A percentile compares a stretch with the other conserved stretches of the same genome.
phyloP scores from a whole-genome alignment of 495 filamentous ascomycete genomes.

The Penicillium psychrofluorescens region DNA sequence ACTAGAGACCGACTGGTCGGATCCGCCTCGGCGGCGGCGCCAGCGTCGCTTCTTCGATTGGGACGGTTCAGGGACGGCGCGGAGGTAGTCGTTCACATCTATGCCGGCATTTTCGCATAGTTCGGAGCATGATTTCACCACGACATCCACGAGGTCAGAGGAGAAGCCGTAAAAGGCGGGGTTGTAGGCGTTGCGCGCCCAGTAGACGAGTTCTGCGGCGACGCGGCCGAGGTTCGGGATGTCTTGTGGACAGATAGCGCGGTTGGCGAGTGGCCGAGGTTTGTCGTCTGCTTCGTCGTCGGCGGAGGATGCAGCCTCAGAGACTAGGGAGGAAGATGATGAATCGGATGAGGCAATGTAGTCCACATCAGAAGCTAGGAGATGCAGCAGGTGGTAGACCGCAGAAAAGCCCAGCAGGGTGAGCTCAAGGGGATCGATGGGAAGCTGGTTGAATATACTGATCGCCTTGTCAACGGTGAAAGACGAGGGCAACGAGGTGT shows the following conservation, averaged over 20 bases:
- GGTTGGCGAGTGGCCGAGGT: constrained; percentile 6
- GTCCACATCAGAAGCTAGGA: constrained; percentile 46
- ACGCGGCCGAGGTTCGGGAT: constrained; percentile 36
- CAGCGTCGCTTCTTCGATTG: constrained; percentile 2
- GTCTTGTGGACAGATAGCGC: constrained; percentile 13
- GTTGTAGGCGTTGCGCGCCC: constrained; percentile 42
- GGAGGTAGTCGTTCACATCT: constrained; percentile 28
- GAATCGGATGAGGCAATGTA: constrained; percentile 35
- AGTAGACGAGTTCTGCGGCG: constrained; percentile 38
- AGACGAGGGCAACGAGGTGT: constrained; percentile 24
- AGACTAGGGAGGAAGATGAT: constrained; percentile 18
- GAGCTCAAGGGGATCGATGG: constrained; percentile 41
- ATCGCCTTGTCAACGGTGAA: constrained; percentile 38
- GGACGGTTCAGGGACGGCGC: constrained; percentile 3
- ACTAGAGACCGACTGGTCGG: constrained; percentile 9
- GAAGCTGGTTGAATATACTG: constrained; percentile 37
- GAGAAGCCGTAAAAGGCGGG: constrained; percentile 41
- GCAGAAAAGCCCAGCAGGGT: constrained; percentile 75
- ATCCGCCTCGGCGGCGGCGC: constrained; percentile 13
- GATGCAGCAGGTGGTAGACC: constrained; percentile 62
- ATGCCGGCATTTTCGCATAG: constrained; percentile 32
- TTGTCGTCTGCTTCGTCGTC: constrained; percentile 30
- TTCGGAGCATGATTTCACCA: constrained; percentile 34
- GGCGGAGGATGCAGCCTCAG: constrained; percentile 15
- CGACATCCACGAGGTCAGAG: constrained; percentile 24